Conservation (phyloP, 345 rosid genomes). For the Arabis alpina region DNA sequence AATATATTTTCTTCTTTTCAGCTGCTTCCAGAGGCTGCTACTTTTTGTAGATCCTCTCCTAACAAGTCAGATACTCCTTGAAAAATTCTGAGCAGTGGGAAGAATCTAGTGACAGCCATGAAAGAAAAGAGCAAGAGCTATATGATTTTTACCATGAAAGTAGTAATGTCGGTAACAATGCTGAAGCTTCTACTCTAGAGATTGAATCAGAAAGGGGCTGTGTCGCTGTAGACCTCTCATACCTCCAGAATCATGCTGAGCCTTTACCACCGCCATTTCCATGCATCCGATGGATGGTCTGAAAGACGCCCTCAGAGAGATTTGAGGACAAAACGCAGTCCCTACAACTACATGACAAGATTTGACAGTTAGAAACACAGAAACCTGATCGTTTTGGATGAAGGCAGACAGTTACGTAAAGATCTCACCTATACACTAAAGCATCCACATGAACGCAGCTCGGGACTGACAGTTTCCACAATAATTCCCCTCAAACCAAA, state of each 20-base stretch:
- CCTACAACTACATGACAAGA: slow-evolving; percentile 42
- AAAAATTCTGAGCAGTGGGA: slow-evolving; percentile 92
- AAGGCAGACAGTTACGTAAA: too few species aligned
- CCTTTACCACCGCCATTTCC: slow-evolving; percentile 80
- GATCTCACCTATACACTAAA: too few species aligned
- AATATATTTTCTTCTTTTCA: slow-evolving; percentile 83
- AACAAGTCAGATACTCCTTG: slow-evolving; percentile 61
- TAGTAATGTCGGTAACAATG: slow-evolving; percentile 45
- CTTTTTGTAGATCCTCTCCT: slow-evolving; percentile 81
- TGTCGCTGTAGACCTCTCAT: slow-evolving; percentile 31
- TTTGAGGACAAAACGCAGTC: slow-evolving; percentile 46
- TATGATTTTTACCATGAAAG: slow-evolving; percentile 52
- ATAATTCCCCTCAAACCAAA: too few species aligned
- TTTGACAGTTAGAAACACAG: too few species aligned
- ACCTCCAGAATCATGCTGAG: slow-evolving; percentile 46
- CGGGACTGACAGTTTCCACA: too few species aligned
- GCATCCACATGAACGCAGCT: too few species aligned
- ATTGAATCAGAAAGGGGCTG: slow-evolving; percentile 50
- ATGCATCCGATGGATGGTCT: slow-evolving; percentile 65
- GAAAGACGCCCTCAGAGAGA: slow-evolving; percentile 46
- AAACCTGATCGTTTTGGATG: too few species aligned
- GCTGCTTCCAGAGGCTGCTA: slow-evolving; percentile 72
- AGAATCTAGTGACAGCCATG: slow-evolving; percentile 63
- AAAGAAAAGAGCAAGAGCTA: slow-evolving; percentile 50
- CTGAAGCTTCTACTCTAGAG: too few species aligned